phyloP scores from a whole-genome alignment of 2,329 filamentous ascomycete genomes.

The Scytalidium sp. region DNA sequence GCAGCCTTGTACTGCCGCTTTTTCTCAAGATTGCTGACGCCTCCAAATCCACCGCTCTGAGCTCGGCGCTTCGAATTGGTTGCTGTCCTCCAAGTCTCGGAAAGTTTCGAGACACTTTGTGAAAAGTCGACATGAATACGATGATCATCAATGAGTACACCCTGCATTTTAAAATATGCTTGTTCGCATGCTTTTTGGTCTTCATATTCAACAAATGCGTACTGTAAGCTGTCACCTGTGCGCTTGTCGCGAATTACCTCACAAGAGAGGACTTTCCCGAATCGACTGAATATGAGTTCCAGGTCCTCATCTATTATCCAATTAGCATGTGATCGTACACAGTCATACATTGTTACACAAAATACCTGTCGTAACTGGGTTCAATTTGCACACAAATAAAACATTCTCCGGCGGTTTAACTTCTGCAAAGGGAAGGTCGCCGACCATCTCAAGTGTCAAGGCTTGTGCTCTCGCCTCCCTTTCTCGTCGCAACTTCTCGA shows the following conservation, averaged over 20 bases:
- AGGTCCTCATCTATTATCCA: slow-evolving; percentile 71
- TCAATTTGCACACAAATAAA: slow-evolving; percentile 96
- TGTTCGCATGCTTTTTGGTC: slow-evolving; percentile 90
- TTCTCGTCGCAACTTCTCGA: slow-evolving; percentile 78
- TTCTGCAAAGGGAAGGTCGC: slow-evolving; percentile 94
- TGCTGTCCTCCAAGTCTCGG: slow-evolving; percentile 82
- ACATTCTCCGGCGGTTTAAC: slow-evolving; percentile 97
- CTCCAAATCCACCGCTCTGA: slow-evolving; percentile 78
- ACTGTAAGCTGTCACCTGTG: slow-evolving; percentile 92
- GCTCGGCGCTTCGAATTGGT: slow-evolving; percentile 75
- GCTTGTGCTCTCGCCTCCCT: slow-evolving; percentile 92
- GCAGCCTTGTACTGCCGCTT: slow-evolving; percentile 78
- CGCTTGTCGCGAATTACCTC: slow-evolving; percentile 94
- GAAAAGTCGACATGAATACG: slow-evolving; percentile 99
- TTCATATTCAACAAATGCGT: slow-evolving; percentile 96
- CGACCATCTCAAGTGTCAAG: slow-evolving; percentile 94
- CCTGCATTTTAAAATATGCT: slow-evolving; percentile 99
- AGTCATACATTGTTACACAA: slow-evolving; percentile 8
- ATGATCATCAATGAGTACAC: slow-evolving; percentile 92
- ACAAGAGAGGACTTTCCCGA: slow-evolving; percentile 91
- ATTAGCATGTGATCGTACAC: background rate
- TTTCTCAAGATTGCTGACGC: slow-evolving; percentile 83
- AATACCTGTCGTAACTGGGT: slow-evolving; percentile 81
- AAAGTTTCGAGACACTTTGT: slow-evolving; percentile 85
- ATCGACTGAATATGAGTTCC: slow-evolving; percentile 93